phyloP scores from a whole-genome alignment of 1,139 yeast species.

The Yamadazyma sp. region DNA sequence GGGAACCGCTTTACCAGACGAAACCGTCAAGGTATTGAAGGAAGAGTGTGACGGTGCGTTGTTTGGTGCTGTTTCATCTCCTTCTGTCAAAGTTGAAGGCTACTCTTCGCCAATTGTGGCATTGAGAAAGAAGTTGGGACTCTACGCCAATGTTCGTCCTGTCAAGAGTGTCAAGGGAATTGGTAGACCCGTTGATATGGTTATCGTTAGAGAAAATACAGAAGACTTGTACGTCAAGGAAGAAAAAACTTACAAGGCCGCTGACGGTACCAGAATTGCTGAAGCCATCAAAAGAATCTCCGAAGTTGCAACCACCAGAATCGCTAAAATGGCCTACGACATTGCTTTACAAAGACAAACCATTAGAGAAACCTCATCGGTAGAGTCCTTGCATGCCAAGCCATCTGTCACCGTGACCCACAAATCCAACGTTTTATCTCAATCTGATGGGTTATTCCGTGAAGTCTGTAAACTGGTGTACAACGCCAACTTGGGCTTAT shows the following conservation, averaged over 20 bases:
- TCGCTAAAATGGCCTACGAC: constrained; percentile 88
- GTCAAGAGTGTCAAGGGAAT: constrained; percentile 88
- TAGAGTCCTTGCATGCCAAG: constrained; percentile 38
- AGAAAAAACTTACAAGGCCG: constrained; percentile 69
- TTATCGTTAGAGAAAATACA: constrained; percentile 96
- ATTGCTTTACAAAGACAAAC: constrained; percentile 90
- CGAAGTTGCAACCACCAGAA: constrained; percentile 80
- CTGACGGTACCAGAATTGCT: constrained; percentile 81
- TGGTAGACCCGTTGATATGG: constrained; percentile 91
- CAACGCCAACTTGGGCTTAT: constrained; percentile 60
- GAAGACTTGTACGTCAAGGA: constrained; percentile 96
- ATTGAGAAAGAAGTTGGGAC: constrained; percentile 87
- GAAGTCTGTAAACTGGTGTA: constrained; percentile 82
- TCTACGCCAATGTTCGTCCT: constrained; percentile 96
- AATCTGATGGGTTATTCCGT: constrained; percentile 93
- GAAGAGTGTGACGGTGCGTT: constrained; percentile 93
- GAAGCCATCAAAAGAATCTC: constrained; percentile 97
- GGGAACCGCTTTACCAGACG: constrained; percentile 93
- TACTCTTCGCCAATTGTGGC: constrained; percentile 98
- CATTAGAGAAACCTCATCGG: constrained; percentile 59
- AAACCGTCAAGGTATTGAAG: constrained; percentile 78
- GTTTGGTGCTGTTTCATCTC: constrained; percentile 96
- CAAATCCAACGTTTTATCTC: constrained; percentile 91
- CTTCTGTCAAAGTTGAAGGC: constrained; percentile 90
- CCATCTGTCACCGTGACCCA: constrained; percentile 91